Conservation (phyloP, 176 grass and related monocot species). For the Alloteropsis semialata region DNA sequence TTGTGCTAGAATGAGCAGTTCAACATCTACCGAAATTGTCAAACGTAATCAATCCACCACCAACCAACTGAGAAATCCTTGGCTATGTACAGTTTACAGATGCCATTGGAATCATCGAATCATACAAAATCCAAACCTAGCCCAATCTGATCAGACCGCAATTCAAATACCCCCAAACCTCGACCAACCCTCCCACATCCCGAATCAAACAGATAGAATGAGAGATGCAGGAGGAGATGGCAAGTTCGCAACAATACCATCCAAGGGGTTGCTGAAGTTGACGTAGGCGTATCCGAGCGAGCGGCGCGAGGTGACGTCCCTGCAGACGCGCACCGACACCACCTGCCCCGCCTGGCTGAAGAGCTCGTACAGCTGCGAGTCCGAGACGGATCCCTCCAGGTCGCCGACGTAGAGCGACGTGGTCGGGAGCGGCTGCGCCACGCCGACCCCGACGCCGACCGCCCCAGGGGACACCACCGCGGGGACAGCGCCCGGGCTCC, state of each 20-base stretch:
- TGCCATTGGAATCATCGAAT: neutral
- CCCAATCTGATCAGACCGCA: neutral
- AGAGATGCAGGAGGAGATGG: neutral
- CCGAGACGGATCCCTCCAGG: constrained; percentile 63
- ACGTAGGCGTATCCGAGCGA: constrained; percentile 96
- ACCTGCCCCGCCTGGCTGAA: constrained; percentile 76
- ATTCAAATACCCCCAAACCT: neutral
- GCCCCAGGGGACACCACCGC: constrained; percentile 7
- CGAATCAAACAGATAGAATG: neutral
- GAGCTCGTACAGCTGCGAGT: constrained; percentile 78
- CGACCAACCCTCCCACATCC: neutral
- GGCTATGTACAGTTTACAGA: neutral
- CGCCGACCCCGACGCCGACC: constrained; percentile 29
- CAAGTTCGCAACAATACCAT: constrained; percentile 50
- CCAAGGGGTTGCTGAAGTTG: constrained; percentile 72
- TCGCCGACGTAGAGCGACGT: constrained; percentile 93
- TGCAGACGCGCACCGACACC: constrained; percentile 88
- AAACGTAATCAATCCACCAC: neutral
- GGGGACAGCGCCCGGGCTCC: constrained; percentile 25
- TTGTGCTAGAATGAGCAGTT: neutral
- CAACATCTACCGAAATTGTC: neutral
- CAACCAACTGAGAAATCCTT: neutral
- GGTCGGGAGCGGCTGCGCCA: constrained; percentile 42
- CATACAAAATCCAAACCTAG: neutral
- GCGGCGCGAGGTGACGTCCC: constrained; percentile 62